These are phyloP conservation scores for Saccharomycopsis capsularis DNA, from an alignment of 805 yeast species.

Conservation along the genomic window DNA sequence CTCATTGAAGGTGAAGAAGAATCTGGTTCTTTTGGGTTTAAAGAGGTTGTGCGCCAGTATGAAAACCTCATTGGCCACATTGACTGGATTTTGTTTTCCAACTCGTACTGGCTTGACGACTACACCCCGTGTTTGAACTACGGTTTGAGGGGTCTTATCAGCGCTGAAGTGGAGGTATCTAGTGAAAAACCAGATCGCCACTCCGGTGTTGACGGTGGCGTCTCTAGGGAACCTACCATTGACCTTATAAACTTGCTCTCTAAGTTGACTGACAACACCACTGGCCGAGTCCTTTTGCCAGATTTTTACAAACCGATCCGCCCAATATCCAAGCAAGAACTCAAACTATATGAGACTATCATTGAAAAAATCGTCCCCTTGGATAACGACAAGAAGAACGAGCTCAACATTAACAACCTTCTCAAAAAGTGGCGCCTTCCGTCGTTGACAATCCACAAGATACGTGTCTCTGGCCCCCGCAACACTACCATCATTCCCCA, in stretches of 20 bases:
- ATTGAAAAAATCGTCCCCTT: conserved; percentile 31
- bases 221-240: conserved; percentile 78
- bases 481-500: conserved; percentile 88
- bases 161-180: conserved; percentile 62
- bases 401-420: conserved; percentile 37
- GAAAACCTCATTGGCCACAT: conserved; percentile 55
- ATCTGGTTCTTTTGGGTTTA: conserved; percentile 83
- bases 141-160: conserved; percentile 87
- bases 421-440: conserved; percentile 86
- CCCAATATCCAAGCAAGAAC: conserved; percentile 52
- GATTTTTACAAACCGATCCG: conserved; percentile 64
- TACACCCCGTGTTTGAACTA: conserved; percentile 85
- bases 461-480: conserved; percentile 84
- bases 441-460: conserved; percentile 76
- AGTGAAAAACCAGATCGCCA: conserved; percentile 84
- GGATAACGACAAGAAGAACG: conserved; percentile 1
- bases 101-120: conserved; percentile 92
- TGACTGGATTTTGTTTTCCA: conserved; percentile 86
- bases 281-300: conserved; percentile 55
- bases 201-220: conserved; percentile 96
- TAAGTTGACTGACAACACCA: conserved; percentile 45
- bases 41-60: conserved; percentile 50
- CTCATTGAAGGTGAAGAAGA: conserved; percentile 95
- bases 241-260: conserved; percentile 72
- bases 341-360: conserved; percentile 55